phyloP scores from a whole-genome alignment of 129 eudicot species.

The Centella asiatica region DNA sequence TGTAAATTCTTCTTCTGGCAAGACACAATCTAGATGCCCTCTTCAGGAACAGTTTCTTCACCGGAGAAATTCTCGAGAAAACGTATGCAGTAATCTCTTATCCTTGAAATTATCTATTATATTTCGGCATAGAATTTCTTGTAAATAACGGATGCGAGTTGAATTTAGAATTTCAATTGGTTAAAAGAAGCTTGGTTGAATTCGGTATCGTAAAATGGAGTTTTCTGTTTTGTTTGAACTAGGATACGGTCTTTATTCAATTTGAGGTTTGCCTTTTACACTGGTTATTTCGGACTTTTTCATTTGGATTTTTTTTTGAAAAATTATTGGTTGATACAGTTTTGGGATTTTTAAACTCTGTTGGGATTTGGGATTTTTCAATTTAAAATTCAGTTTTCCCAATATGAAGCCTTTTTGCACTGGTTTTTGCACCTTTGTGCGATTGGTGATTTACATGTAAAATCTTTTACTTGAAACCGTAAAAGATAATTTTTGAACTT shows the following conservation, averaged over 20 bases:
- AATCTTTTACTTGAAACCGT: too few species aligned
- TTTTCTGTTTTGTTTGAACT: neutral
- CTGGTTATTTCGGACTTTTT: too few species aligned
- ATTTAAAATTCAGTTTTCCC: too few species aligned
- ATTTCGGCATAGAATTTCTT: too few species aligned
- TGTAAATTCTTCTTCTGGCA: slow-evolving; percentile 28
- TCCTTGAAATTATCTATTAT: neutral
- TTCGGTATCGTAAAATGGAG: too few species aligned
- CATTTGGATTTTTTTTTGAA: neutral
- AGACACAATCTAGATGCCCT: slow-evolving; percentile 44
- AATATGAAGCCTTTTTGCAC: too few species aligned
- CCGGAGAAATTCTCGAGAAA: slow-evolving; percentile 53
- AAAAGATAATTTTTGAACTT: too few species aligned
- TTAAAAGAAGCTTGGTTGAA: neutral
- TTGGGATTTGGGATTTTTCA: too few species aligned
- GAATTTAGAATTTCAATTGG: neutral
- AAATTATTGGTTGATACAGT: neutral
- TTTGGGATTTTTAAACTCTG: too few species aligned
- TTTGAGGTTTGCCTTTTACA: neutral
- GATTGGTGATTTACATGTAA: too few species aligned
- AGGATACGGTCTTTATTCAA: neutral
- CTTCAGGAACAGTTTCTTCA: slow-evolving; percentile 64
- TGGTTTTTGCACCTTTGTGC: too few species aligned
- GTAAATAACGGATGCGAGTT: too few species aligned
- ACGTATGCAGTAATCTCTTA: slow-evolving; percentile 22